Conservation (phyloP, 768 basidiomycete species). For the Paxillus ammoniavirescens region DNA sequence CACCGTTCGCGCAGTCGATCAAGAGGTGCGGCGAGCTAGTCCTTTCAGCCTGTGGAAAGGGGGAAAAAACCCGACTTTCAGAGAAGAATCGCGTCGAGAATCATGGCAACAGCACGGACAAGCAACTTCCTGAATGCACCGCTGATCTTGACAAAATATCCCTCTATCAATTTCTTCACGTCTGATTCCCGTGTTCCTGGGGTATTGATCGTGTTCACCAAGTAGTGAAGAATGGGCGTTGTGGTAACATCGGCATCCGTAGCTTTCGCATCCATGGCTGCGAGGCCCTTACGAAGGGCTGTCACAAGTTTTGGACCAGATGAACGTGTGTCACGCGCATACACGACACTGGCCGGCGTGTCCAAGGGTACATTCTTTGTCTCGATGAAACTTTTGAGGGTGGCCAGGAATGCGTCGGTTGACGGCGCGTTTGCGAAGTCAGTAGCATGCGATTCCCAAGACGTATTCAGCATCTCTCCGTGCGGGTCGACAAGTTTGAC, state of each 20-base stretch:
- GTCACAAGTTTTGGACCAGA: slow-evolving; percentile 75
- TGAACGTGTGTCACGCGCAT: slow-evolving; percentile 91
- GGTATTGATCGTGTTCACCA: slow-evolving; percentile 88
- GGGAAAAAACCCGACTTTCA: slow-evolving; percentile 4
- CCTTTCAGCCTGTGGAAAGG: slow-evolving; percentile 51
- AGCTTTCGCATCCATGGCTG: slow-evolving; percentile 63
- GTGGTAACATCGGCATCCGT: slow-evolving; percentile 85
- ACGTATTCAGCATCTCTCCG: slow-evolving; percentile 94
- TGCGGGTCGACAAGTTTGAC: slow-evolving; percentile 97
- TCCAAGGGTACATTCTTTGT: slow-evolving; percentile 72
- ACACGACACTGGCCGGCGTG: slow-evolving; percentile 80
- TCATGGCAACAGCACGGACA: slow-evolving; percentile 46
- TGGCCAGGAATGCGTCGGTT: slow-evolving; percentile 67
- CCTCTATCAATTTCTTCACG: slow-evolving; percentile 77
- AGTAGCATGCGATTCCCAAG: slow-evolving; percentile 92
- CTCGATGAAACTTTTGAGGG: slow-evolving; percentile 60
- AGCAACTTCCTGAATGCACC: slow-evolving; percentile 83
- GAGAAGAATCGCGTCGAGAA: not conserved
- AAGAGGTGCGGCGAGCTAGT: slow-evolving; percentile 55
- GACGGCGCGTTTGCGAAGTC: slow-evolving; percentile 78
- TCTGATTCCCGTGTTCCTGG: slow-evolving; percentile 74
- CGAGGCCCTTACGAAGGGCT: slow-evolving; percentile 81
- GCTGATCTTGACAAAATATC: slow-evolving; percentile 82
- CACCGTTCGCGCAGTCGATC: slow-evolving; percentile 99
- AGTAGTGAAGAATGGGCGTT: slow-evolving; percentile 94